Evolutionary conservation across 2,329 filamentous ascomycete species (phyloP), one percentile per base, ranked within the genome.

Genomic region (Colletotrichum liaoningense): DNA sequence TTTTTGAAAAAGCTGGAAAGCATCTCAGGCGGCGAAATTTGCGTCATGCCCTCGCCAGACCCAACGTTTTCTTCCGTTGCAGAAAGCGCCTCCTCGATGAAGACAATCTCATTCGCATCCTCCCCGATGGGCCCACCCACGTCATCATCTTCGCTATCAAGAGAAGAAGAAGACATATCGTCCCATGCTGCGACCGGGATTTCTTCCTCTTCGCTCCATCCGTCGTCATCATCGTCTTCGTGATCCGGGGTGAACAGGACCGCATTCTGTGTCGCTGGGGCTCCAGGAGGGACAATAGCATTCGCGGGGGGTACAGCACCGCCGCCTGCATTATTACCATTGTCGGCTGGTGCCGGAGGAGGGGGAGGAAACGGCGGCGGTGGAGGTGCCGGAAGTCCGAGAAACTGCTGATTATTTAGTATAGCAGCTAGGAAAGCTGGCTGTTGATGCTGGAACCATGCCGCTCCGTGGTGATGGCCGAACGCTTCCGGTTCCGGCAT

Each of bases 81-180:
- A n/a, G 19, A 26, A 7, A 57, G 26, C 16, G 59, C 66, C 55
- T 69, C 57, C 26, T 69, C 66, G 26, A 68, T 57, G 14, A 72
- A 63, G 3, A 38, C 38, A 7, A 67, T 49, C 30, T 57, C 60
- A 24, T 73, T 67, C 11, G 59, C 63, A 7, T 74, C 60, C 19
- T 56, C 56, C 7, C 60, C 30, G 14, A 42, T 55, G 16, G 55
- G 8, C 7, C 64, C 67, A 12, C 35, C 19, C 4, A 49, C 64
- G 42, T 74, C 75, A 33, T 74, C 76, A 19, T 75, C 76, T 16
- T 76, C 67, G 16, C 76, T 76, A 19, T 67, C 76, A 22, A 73
- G 70, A 35, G 54, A 35, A 9, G 60, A 63, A 9, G 60, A 66
- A 11, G 56, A 57, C 33, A 30, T 42, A 19, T 68, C 57, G 7